Evolutionary conservation across 2,329 filamentous ascomycete species (phyloP).

Genomic region (Talaromyces amestolkiae): DNA sequence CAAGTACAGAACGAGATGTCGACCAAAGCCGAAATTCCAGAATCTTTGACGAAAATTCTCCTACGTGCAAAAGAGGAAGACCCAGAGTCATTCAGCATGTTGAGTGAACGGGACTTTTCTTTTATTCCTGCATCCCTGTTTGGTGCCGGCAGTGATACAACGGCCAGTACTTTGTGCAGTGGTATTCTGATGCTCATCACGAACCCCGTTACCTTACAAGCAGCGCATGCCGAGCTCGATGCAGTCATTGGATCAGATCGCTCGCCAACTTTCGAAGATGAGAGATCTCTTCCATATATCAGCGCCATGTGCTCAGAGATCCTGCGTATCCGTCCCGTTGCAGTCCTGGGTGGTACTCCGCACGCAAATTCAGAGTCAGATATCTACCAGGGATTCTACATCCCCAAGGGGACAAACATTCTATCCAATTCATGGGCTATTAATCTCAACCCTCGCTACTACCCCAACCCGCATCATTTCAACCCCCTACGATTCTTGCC

Average conservation of each 20-base stretch:
- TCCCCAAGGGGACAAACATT: constrained; percentile 48
- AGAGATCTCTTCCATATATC: constrained; percentile 29
- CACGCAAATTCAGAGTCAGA: constrained; percentile 49
- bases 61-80: constrained; percentile 43
- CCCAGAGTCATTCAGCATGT: constrained; percentile 29
- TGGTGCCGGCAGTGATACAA: neutral
- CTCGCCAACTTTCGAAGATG: constrained; percentile 30
- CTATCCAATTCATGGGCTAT: constrained; percentile 25
- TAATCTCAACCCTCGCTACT: constrained; percentile 24
- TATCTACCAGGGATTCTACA: constrained; percentile 44
- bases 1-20: constrained; percentile 38
- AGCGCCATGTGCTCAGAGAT: constrained; percentile 30
- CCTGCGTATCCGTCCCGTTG: constrained; percentile 35
- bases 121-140: constrained; percentile 30
- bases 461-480: constrained; percentile 25
- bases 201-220: constrained; percentile 41
- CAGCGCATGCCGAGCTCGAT: constrained; percentile 38
- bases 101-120: constrained; percentile 47
- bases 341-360: constrained; percentile 44
- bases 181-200: constrained; percentile 49
- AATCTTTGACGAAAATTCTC: constrained; percentile 46
- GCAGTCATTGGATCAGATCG: constrained; percentile 27
- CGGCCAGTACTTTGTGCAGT: constrained; percentile 23
- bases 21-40: constrained; percentile 34
- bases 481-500: constrained; percentile 23